These are phyloP conservation scores for Plasmodium knowlesi DNA, from an alignment of 169 alveolate genomes.

Conservation along the genomic window DNA sequence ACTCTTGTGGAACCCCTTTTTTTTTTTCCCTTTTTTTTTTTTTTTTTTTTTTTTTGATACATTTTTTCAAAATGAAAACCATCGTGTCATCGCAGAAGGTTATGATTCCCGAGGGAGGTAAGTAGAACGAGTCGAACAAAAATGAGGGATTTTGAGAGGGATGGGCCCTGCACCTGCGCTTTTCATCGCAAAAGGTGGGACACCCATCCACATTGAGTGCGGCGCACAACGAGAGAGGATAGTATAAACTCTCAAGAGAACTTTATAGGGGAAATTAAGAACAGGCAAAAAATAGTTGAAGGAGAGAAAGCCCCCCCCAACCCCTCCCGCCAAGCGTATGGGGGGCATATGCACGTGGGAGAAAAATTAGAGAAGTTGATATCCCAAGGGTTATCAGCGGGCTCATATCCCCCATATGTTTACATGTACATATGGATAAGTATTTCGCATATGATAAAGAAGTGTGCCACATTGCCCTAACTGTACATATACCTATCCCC, in stretches of 20 bases:
- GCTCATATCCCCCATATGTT: neutral
- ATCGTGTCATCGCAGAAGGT: constrained; percentile 79
- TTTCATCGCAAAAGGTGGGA: too few species aligned
- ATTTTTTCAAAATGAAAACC: constrained; percentile 80
- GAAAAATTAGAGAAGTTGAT: neutral
- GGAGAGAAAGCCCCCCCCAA: neutral
- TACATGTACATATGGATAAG: neutral
- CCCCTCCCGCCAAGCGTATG: too few species aligned
- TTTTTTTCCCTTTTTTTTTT: neutral
- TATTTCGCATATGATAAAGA: neutral
- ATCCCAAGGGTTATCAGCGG: neutral
- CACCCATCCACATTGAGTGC: too few species aligned
- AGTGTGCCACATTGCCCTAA: neutral
- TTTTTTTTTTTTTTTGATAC: neutral
- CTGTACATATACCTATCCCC: too few species aligned
- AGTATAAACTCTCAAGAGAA: neutral
- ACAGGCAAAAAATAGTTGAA: neutral
- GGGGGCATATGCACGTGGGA: neutral
- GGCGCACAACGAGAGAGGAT: neutral
- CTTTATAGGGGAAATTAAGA: neutral
- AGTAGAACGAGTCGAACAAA: neutral
- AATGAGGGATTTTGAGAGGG: neutral
- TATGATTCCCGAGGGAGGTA: constrained; percentile 85
- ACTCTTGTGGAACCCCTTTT: neutral
- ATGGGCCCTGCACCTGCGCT: too few species aligned